Evolutionary conservation across 495 filamentous ascomycete species (phyloP).

Genomic region (Pseudoneurospora amorphoporcata): DNA sequence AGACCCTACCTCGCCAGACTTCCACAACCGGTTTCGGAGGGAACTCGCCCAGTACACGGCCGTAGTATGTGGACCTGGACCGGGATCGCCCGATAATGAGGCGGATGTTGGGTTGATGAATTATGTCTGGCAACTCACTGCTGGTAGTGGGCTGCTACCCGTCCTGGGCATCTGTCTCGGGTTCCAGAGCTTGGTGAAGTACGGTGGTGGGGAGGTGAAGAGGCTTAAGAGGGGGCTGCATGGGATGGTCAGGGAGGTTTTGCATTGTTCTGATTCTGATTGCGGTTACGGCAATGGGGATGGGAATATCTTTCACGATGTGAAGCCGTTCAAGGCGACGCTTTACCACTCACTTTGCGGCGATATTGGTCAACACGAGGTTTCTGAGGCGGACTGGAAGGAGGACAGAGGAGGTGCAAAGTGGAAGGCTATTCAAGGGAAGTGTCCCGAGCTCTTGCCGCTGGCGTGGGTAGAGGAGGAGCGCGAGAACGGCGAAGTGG

Average conservation of each 20-base stretch:
- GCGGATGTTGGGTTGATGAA: conserved; percentile 70
- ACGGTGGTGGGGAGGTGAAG: conserved; percentile 54
- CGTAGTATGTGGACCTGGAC: conserved; percentile 71
- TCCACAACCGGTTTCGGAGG: conserved; percentile 15
- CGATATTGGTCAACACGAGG: conserved; percentile 34
- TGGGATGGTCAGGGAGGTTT: conserved; percentile 61
- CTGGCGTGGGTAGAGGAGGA: conserved; percentile 57
- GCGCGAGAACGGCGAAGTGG: conserved; percentile 23
- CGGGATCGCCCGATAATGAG: conserved; percentile 50
- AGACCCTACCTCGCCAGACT: conserved; percentile 3
- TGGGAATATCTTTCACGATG: conserved; percentile 34
- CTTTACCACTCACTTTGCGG: conserved; percentile 83
- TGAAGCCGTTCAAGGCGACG: conserved; percentile 56
- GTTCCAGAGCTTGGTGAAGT: conserved; percentile 70
- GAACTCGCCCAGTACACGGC: conserved; percentile 57
- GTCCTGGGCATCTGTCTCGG: conserved; percentile 88
- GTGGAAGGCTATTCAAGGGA: conserved; percentile 16
- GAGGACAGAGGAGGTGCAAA: conserved; percentile 3
- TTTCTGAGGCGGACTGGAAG: conserved; percentile 24
- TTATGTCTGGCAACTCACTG: conserved; percentile 60
- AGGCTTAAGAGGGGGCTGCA: conserved; percentile 61
- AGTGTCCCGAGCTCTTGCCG: conserved; percentile 39
- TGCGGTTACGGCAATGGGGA: conserved; percentile 14
- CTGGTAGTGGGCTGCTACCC: conserved; percentile 39
- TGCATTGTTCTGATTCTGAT: conserved; percentile 27